Base-by-base conservation (phyloP, 805 yeast species). In the Pichia thaimueangensis region DNA sequence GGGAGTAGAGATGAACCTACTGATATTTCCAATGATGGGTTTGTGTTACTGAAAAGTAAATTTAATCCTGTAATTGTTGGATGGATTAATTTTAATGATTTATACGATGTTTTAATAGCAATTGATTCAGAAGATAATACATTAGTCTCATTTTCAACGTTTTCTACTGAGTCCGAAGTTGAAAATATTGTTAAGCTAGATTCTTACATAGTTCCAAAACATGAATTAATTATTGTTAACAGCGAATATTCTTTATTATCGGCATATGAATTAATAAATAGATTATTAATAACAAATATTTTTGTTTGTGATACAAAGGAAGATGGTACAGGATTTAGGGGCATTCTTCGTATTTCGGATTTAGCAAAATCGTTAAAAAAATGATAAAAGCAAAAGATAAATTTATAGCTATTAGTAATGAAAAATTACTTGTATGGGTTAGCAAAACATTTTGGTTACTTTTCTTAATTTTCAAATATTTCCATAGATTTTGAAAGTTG, bases 181-280 rank as follows among this genome's bases (percentile, higher is more conserved):
- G n/a, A 30, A 19, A 35, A 29, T 12, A 17, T 35, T 5, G 11
- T 39, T 4, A 15, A 39, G 7, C 13, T 43, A 16, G 32, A 30
- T 11, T 22, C 39, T 12, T 12, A 35, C 13, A 22, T 56, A 17
- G 40, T 49, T 0, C 31, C 35, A 5, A 20, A 45, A 10, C 28
- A 39, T n/a, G 51, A 55, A 9, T 49, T 53, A 37, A 53, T 53
- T 15, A 54, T 60, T 1, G 52, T 68, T 12, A 56, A 65, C 13
- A 48, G 60, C 8, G 43, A 56, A 2, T 53, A 63, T 21, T 53
- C 64, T 24, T 45, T 71, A 6, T 49, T 62, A 25, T 59, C 71
- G 0, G 65, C 57, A 1, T 64, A 65, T 33, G 60, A 59, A 33
- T 55, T 68, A 42, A 63, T 71, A 39, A 64, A 65, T 44, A 60